phyloP scores from a whole-genome alignment of 2,329 filamentous ascomycete genomes.

The Coniochaeta sp. region DNA sequence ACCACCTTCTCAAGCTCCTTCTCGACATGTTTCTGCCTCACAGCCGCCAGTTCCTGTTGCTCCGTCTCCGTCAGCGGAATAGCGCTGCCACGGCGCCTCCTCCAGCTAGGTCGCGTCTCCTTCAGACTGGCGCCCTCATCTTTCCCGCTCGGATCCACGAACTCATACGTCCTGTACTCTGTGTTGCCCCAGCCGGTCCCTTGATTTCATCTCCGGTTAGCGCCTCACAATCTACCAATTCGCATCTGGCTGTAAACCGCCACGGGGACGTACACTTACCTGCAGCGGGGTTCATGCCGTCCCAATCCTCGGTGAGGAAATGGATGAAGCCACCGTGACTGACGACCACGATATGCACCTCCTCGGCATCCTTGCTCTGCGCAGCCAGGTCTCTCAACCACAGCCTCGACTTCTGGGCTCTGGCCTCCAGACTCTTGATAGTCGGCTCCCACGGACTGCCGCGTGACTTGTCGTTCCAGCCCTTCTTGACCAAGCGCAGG shows the following conservation, averaged over 20 bases:
- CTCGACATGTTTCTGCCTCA: conserved; percentile 26
- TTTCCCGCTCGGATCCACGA: conserved; percentile 43
- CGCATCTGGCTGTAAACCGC: neutral
- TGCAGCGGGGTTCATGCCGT: conserved; percentile 40
- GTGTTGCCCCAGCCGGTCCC: conserved; percentile 70
- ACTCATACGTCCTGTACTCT: conserved; percentile 63
- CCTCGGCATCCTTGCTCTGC: conserved; percentile 29
- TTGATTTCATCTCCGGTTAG: conserved; percentile 16
- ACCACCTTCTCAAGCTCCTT: conserved; percentile 14
- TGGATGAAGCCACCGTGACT: conserved; percentile 81
- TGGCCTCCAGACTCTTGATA: conserved; percentile 45
- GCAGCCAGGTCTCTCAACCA: conserved; percentile 47
- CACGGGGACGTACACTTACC: conserved; percentile 26
- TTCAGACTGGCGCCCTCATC: conserved; percentile 39
- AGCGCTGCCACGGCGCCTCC: conserved; percentile 31
- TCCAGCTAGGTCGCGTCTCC: conserved; percentile 43
- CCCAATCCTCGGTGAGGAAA: conserved; percentile 78
- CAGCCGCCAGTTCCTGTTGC: conserved; percentile 33
- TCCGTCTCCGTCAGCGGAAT: conserved; percentile 36
- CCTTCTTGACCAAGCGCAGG: conserved; percentile 49
- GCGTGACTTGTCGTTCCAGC: conserved; percentile 64
- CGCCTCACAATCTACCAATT: neutral
- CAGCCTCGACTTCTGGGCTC: conserved; percentile 53
- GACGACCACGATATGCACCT: conserved; percentile 65
- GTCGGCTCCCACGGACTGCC: conserved; percentile 38